Evolutionary conservation across 2,329 filamentous ascomycete species (phyloP).

Genomic region (Venturia asperata): DNA sequence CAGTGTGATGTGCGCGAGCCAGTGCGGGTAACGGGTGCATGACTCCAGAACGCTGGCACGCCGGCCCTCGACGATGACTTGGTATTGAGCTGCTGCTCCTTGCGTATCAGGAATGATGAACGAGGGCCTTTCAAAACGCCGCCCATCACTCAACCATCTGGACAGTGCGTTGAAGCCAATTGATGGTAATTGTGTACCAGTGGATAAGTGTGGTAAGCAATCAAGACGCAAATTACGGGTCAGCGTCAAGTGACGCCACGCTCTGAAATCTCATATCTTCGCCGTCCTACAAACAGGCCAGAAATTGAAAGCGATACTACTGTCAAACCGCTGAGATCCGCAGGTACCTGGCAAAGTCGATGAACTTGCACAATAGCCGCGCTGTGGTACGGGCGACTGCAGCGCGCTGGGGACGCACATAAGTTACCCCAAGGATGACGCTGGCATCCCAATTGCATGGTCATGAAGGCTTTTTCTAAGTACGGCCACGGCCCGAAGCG

Average conservation of each 20-base stretch:
- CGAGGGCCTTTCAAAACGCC: neutral
- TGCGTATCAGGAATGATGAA: neutral
- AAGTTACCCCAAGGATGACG: neutral
- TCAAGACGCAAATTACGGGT: neutral
- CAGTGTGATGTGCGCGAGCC: neutral
- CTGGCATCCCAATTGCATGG: slow-evolving; percentile 11
- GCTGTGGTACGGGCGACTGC: neutral
- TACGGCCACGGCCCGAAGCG: slow-evolving; percentile 10
- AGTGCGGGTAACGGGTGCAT: neutral
- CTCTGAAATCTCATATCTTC: neutral
- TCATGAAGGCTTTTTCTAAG: slow-evolving; percentile 4
- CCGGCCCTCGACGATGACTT: neutral
- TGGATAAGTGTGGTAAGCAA: neutral
- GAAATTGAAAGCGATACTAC: neutral
- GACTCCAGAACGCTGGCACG: neutral
- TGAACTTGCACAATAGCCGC: neutral
- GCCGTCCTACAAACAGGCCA: neutral
- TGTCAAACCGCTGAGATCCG: neutral
- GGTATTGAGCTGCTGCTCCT: neutral
- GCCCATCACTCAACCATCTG: neutral
- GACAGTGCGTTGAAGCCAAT: neutral
- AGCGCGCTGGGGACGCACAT: neutral
- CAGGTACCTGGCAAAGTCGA: neutral
- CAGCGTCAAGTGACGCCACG: neutral
- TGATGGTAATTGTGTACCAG: neutral